Evolutionary conservation across 2,329 filamentous ascomycete genomes (phyloP).

Genomic region (Shiraia sp.): DNA sequence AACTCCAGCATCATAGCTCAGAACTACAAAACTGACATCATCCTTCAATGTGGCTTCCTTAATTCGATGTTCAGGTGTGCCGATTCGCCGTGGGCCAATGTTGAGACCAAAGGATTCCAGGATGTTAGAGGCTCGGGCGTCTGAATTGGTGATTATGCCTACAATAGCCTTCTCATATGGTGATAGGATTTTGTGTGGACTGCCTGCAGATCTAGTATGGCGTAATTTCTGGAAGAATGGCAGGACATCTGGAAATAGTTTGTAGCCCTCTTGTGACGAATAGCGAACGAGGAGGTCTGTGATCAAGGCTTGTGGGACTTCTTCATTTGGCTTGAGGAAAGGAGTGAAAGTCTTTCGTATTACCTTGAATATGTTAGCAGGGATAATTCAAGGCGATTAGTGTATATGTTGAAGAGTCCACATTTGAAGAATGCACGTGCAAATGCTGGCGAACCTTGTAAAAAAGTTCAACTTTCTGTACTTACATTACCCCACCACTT

Average conservation of each 20-base stretch:
- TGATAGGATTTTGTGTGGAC: conserved; percentile 21
- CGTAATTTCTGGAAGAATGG: conserved; percentile 52
- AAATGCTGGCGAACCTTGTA: neutral
- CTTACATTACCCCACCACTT: conserved; percentile 65
- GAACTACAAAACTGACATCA: conserved; percentile 61
- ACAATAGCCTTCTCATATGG: conserved; percentile 51
- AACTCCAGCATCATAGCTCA: conserved; percentile 65
- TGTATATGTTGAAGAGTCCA: too few species aligned
- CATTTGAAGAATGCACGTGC: too few species aligned
- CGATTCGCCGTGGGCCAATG: conserved; percentile 40
- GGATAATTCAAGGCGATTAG: too few species aligned
- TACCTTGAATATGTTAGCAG: conserved; percentile 48
- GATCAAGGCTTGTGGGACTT: conserved; percentile 52
- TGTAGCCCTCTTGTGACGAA: conserved; percentile 58
- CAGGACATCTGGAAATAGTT: conserved; percentile 52
- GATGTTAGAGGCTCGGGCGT: conserved; percentile 61
- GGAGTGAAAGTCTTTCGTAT: conserved; percentile 54
- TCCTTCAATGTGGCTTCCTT: conserved; percentile 25
- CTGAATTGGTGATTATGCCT: conserved; percentile 66
- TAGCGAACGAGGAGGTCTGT: conserved; percentile 58
- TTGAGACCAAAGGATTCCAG: conserved; percentile 58
- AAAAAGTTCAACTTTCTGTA: too few species aligned
- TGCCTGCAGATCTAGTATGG: conserved; percentile 3
- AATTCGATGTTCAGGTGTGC: conserved; percentile 9
- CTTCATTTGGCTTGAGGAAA: conserved; percentile 30